These are phyloP conservation scores for Salix viminalis DNA, from an alignment of 345 rosid species.

Conservation along the genomic window DNA sequence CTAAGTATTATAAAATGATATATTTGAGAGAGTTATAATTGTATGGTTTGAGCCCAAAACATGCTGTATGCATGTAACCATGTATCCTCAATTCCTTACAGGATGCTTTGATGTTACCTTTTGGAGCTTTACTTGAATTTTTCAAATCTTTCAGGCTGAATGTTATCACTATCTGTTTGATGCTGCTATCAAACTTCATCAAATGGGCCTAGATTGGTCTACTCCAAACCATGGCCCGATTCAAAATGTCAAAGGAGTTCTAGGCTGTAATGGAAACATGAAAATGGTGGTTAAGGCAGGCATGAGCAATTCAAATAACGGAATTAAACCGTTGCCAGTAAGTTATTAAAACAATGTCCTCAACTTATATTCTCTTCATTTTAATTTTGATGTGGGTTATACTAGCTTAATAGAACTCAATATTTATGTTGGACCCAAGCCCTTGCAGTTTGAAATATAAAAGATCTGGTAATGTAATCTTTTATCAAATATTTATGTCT, in stretches of 20 bases:
- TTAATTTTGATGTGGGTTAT: neutral
- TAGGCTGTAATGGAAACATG: slow-evolving; percentile 19
- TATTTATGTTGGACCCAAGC: neutral
- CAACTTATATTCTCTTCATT: neutral
- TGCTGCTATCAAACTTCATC: slow-evolving; percentile 90
- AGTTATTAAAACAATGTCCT: slow-evolving; percentile 11
- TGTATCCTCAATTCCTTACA: neutral
- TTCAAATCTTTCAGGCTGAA: slow-evolving; percentile 59
- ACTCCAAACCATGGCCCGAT: slow-evolving; percentile 72
- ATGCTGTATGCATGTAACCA: neutral
- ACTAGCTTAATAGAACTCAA: neutral
- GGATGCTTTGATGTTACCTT: neutral
- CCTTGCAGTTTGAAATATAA: neutral
- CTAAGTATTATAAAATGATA: neutral
- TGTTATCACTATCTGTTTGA: slow-evolving; percentile 89
- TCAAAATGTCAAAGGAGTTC: slow-evolving; percentile 36
- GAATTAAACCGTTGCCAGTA: slow-evolving; percentile 44
- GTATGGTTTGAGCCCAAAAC: neutral
- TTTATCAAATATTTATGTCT: neutral
- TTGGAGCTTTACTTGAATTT: slow-evolving; percentile 3
- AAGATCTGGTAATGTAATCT: neutral
- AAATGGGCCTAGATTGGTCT: slow-evolving; percentile 67
- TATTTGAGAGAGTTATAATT: neutral
- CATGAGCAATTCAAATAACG: slow-evolving; percentile 38
- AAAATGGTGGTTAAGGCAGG: slow-evolving; percentile 39